These are phyloP conservation scores for Orbilia javanica DNA, from an alignment of 2,329 filamentous ascomycete species.

Conservation along the genomic window DNA sequence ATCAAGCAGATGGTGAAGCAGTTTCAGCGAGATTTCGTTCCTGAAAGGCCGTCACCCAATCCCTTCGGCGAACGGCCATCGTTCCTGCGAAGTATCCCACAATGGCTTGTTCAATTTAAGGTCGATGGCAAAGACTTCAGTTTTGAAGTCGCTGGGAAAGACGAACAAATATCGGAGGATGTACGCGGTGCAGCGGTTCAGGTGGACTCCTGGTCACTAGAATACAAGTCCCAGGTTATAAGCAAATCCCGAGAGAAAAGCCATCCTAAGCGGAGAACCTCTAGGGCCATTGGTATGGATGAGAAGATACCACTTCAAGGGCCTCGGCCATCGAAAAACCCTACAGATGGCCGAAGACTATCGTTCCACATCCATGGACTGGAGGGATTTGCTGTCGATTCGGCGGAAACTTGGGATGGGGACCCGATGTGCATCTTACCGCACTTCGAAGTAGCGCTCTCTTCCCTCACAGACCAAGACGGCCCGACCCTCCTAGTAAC, in stretches of 20 bases:
- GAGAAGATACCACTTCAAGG: conserved; percentile 63
- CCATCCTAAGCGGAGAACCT: conserved; percentile 75
- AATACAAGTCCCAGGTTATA: conserved; percentile 85
- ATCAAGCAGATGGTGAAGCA: conserved; percentile 91
- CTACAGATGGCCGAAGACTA: conserved; percentile 82
- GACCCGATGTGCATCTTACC: conserved; percentile 90
- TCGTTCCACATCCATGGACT: conserved; percentile 84
- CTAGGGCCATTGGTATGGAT: conserved; percentile 66
- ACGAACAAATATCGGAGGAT: conserved; percentile 83
- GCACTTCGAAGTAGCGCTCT: conserved; percentile 86
- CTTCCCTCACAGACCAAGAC: conserved; percentile 85
- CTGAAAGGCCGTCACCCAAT: conserved; percentile 70
- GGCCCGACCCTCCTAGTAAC: conserved; percentile 90
- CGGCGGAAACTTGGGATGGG: conserved; percentile 82
- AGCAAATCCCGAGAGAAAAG: conserved; percentile 72
- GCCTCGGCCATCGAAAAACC: conserved; percentile 67
- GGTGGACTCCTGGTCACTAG: conserved; percentile 85
- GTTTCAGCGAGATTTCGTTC: conserved; percentile 77
- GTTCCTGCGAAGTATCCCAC: conserved; percentile 81
- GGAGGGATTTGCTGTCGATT: conserved; percentile 91
- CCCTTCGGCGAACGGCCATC: conserved; percentile 71
- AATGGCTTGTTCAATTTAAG: conserved; percentile 86
- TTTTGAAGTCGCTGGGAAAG: conserved; percentile 88
- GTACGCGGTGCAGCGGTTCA: conserved; percentile 87
- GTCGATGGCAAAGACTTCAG: conserved; percentile 91